A percentile compares a stretch with the other conserved stretches of the same genome.
Evolutionary conservation across 345 rosid species (phyloP).

Genomic region (Microthlaspi erraticum): DNA sequence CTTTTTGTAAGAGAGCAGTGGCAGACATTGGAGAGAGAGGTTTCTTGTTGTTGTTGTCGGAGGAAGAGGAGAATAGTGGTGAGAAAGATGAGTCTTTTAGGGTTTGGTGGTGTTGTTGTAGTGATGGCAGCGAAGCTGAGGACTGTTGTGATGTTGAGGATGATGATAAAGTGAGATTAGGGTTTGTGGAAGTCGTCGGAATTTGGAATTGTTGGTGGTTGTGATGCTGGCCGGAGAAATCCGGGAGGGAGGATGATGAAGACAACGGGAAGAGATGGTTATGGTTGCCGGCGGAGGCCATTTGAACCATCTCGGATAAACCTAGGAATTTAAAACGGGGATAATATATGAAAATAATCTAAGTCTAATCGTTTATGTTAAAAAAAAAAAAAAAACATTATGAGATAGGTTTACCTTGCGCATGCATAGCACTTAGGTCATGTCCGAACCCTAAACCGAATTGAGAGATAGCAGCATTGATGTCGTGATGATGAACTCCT

Average conservation of each 20-base stretch:
- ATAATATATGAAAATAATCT: conserved; percentile 11
- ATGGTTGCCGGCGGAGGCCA: conserved; percentile 51
- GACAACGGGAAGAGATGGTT: conserved; percentile 54
- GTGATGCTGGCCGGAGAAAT: conserved; percentile 49
- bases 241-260: conserved; percentile 48
- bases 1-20: conserved; percentile 90
- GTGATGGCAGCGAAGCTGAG: conserved; percentile 30
- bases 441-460: conserved; percentile 55
- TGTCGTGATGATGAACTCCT: conserved; percentile 56
- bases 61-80: conserved; percentile 47
- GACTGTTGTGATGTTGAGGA: conserved; percentile 43
- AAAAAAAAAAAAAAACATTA: background rate
- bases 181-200: conserved; percentile 44
- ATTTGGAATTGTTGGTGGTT: conserved; percentile 46
- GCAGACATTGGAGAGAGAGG: conserved; percentile 76
- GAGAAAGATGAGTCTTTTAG: conserved; percentile 41
- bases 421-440: conserved; percentile 51
- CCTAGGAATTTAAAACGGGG: conserved; percentile 10
- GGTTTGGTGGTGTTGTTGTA: conserved; percentile 43
- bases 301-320: conserved; percentile 67
- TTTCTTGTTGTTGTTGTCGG: conserved; percentile 48
- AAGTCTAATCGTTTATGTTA: background rate
- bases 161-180: conserved; percentile 60
- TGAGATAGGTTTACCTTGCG: conserved; percentile 40
- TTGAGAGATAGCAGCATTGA: conserved; percentile 51